Evolutionary conservation across 768 basidiomycete species (phyloP).

Genomic region (Leccinum boreale): DNA sequence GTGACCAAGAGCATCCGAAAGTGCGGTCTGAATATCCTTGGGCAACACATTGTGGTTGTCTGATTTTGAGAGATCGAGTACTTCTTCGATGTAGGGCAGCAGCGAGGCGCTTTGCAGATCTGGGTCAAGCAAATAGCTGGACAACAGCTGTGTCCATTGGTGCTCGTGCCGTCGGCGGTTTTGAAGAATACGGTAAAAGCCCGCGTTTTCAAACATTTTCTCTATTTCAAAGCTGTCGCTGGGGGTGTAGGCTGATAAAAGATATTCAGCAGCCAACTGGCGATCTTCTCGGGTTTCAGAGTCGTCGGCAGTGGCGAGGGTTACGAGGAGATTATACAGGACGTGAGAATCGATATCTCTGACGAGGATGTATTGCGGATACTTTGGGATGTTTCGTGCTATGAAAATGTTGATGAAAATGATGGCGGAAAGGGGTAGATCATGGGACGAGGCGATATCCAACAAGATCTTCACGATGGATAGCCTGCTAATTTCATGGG

Average conservation of each 20-base stretch:
- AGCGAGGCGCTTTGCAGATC: slow-evolving; percentile 56
- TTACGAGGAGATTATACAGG: slow-evolving; percentile 73
- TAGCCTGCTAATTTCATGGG: slow-evolving; percentile 65
- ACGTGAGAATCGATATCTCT: slow-evolving; percentile 53
- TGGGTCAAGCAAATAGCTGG: slow-evolving; percentile 73
- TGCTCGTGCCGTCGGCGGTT: slow-evolving; percentile 73
- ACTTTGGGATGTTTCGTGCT: slow-evolving; percentile 95
- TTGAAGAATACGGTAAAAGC: slow-evolving; percentile 90
- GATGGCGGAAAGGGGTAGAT: slow-evolving; percentile 56
- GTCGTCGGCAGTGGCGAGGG: slow-evolving; percentile 74
- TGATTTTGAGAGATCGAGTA: slow-evolving; percentile 46
- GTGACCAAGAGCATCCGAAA: slow-evolving; percentile 59
- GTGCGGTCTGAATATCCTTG: slow-evolving; percentile 48
- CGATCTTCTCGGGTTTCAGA: slow-evolving; percentile 85
- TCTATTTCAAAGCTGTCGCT: slow-evolving; percentile 68
- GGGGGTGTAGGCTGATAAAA: slow-evolving; percentile 89
- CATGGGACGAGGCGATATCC: slow-evolving; percentile 60
- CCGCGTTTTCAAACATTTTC: slow-evolving; percentile 70
- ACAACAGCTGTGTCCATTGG: slow-evolving; percentile 71
- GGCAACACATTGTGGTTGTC: slow-evolving; percentile 51
- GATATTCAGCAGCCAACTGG: slow-evolving; percentile 90
- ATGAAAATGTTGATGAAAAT: slow-evolving; percentile 95
- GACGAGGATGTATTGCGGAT: slow-evolving; percentile 70
- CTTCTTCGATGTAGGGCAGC: slow-evolving; percentile 64
- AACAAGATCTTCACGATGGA: slow-evolving; percentile 81